These are phyloP conservation scores for Eleusine indica DNA, from an alignment of 176 grass and related monocot genomes.

Conservation along the genomic window DNA sequence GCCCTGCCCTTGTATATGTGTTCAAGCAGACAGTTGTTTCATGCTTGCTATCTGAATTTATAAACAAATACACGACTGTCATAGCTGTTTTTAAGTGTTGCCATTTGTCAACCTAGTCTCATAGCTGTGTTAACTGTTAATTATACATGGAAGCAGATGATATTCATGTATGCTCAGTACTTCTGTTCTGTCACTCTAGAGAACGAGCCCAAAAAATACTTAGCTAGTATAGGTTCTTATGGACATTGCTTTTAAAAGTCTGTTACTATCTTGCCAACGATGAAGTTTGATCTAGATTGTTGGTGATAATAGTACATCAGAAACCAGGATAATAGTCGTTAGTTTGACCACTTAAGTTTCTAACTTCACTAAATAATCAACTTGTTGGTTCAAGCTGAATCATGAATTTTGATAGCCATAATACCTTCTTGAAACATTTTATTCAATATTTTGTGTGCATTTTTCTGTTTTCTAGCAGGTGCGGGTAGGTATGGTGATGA, in stretches of 20 bases:
- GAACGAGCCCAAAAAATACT: background rate
- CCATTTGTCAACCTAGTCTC: conserved; percentile 1
- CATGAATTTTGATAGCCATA: background rate
- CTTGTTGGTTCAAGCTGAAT: background rate
- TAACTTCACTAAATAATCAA: background rate
- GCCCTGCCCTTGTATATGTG: background rate
- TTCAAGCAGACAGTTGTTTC: too few relatives aligned
- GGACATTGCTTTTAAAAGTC: background rate
- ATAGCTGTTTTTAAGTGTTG: background rate
- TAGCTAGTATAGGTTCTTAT: background rate
- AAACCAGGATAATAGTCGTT: too few relatives aligned
- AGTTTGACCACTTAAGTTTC: background rate
- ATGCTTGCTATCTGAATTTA: background rate
- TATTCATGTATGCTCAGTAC: background rate
- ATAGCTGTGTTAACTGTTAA: background rate
- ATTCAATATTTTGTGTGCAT: background rate
- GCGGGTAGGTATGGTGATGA: background rate
- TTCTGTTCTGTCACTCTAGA: background rate
- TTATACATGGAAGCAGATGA: background rate
- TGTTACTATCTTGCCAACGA: background rate
- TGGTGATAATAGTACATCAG: background rate
- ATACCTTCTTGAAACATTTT: background rate
- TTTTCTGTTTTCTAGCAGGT: background rate
- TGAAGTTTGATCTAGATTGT: background rate
- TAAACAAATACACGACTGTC: background rate